Evolutionary conservation across 164 flowering plant genomes (phyloP), one percentile per base, ranked within the genome.

Genomic region (Magnolia sinica): DNA sequence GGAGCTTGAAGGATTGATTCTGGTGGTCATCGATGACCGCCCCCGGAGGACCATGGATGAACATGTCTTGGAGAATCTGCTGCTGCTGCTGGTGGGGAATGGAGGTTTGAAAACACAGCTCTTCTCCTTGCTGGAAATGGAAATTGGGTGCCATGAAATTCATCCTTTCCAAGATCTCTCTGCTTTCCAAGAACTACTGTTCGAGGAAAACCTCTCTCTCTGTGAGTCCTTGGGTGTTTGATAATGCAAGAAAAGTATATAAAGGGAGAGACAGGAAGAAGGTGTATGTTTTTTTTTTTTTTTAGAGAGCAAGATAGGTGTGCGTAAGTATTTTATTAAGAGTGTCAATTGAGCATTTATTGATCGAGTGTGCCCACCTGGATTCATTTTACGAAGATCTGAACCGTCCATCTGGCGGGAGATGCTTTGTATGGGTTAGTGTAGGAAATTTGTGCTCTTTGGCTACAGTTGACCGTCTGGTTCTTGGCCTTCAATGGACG

Each of bases 71-170:
- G 10, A 45, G 8, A 8, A 31, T n/a, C 55, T 76, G 78, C 2
- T 65, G 76, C 29, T 75, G 77, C 8, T 67, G 77, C 7, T 68
- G 71, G 22, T 18, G 55, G 23, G 71, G 61, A 14, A 18, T 18
- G 31, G 45, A 14, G 23, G 63, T 67, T 49, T 69, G 78, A 19
- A 29, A 69, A 52, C 51, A 76, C 55, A 68, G 73, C 68, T 76
- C 78, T 68, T 76, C 78, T 5, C 65, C 78, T 76, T 70, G 78
- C 73, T 76, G 78, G 78, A 76, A 76, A 76, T 76, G 73, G 55
- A 69, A 76, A 69, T 45, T 20, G 14, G 71, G 67, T 59, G 27
- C 67, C n/a, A 67, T 52, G 49, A 20, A 75, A 68, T 75, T 68
- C 77, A 75, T 75, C 72, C 50, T 75, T 68, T 67, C 64, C 64